phyloP scores from a whole-genome alignment of 1,284 basidiomycete species.

The Peniophora sp. region DNA sequence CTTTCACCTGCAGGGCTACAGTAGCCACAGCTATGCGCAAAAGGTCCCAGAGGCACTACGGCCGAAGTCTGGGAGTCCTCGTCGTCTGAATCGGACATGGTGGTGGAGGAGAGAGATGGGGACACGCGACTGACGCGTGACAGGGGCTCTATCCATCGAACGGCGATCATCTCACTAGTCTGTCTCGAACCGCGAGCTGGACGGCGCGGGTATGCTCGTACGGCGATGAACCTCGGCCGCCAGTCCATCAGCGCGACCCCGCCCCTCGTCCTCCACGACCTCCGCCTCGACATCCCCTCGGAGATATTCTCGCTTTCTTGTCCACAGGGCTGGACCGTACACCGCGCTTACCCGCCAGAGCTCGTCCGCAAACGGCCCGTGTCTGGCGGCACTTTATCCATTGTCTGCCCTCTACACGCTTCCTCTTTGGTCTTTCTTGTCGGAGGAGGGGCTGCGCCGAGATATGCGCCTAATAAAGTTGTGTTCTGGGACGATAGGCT shows the following conservation, averaged over 20 bases:
- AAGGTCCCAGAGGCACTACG: neutral
- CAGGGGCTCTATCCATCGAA: neutral
- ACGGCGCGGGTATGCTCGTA: neutral
- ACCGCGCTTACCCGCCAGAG: slow-evolving; percentile 71
- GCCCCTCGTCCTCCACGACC: slow-evolving; percentile 71
- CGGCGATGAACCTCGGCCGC: slow-evolving; percentile 78
- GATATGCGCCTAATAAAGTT: slow-evolving; percentile 92
- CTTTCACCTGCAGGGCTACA: slow-evolving; percentile 29
- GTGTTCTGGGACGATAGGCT: slow-evolving; percentile 82
- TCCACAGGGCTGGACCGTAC: slow-evolving; percentile 81
- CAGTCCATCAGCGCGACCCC: slow-evolving; percentile 77
- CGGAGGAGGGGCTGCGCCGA: slow-evolving; percentile 84
- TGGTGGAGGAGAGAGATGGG: neutral
- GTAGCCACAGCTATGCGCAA: slow-evolving; percentile 29
- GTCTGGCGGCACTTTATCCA: slow-evolving; percentile 71
- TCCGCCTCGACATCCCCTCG: slow-evolving; percentile 70
- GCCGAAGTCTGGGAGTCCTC: neutral
- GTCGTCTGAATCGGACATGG: slow-evolving; percentile 1
- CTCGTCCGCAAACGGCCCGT: slow-evolving; percentile 80
- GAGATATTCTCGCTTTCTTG: slow-evolving; percentile 80
- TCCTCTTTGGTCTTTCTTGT: slow-evolving; percentile 85
- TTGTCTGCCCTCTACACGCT: slow-evolving; percentile 73
- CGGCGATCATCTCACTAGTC: neutral
- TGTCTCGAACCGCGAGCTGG: neutral
- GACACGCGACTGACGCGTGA: too few species aligned